Base-by-base conservation (phyloP, 805 yeast species). In the Starmera caribaea region DNA sequence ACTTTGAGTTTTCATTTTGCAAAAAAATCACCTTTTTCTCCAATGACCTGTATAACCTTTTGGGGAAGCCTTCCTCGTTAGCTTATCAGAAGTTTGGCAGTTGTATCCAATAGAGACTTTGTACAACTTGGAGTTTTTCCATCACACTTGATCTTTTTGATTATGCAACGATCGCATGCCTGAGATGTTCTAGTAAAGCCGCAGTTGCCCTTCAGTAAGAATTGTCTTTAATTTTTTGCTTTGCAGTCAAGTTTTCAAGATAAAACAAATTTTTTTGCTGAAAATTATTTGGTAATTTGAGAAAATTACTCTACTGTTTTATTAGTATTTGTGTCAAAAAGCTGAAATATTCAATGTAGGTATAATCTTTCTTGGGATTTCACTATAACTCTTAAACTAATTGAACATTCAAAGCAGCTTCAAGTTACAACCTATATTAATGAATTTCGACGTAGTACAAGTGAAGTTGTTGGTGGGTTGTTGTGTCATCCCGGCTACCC, bases 101-200 rank as follows among this genome's bases (percentile, higher is more conserved):
- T 71, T 76, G 49, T 78, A 79, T 1, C 79, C 81, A 34, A 79
- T 75, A 45, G 73, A 53, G 92, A 83, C 51, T 80, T 79, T 30
- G 76, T 66, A 54, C 94, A 83, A 35, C 65, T 57, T 9, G 88
- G 88, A 2, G 74, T 68, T 42, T 69, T 66, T 1, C 89, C 90
- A 50, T 81, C 83, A 58, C 92, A 83, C 46, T 78, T 77, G 45
- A 81, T 80, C 59, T 82, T 83, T 48, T 84, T 79, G 46, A 80
- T 74, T 35, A 90, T 65, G 50, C 92, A 83, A 29, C 92, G 63
- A 56, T 83, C 92, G 60, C 94, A 83, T 3, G 92, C 92, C 57
- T 83, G 92, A 2, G 82, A 73, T 3, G 80, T 79, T 44, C 90
- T 56, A 5, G 68, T 54, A 44, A 38, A 47, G 39, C 37, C 49